Base-by-base conservation (phyloP, 129 eudicot genomes). In the Artemisia argyi region DNA sequence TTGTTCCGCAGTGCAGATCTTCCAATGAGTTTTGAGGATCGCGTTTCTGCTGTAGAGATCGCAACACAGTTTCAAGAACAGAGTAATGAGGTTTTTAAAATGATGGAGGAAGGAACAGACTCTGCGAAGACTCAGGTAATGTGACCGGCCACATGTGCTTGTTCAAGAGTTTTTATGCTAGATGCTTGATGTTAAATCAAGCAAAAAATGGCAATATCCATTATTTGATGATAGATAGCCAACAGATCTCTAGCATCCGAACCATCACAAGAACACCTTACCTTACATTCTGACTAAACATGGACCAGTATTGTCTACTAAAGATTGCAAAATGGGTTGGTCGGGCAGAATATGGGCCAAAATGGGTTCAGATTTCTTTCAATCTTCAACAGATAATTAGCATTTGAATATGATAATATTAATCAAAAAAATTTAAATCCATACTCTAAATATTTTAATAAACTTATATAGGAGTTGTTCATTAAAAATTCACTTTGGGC, bases 1-100 rank as follows among this genome's bases (percentile, higher is more conserved):
- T 84, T 85, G 64, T 78, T 81, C 69, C 88, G 88, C 99, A 94
- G 99, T 83, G 99, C 99, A 94, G 99, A 94, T 84, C 91, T 94
- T 80, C 99, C 99, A 70, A 90, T 94, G 99, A 86, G 86, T 78
- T 94, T 90, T 81, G 99, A 94, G 82, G 99, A 94, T 56, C 97
- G 99, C 70, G 99, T 94, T 84, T 89, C 97, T 79, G 99, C 99
- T 79, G 99, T 94, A 76, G 96, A 85, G 63, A 83, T 94, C 50
- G 99, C 99, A 48, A 94, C 97, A 63, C 93, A 84, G 78, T 94
- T 94, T 83, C 99, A 94, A 76, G 97, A 94, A 83, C 72, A 75
- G 35, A 88, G 96, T 62, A 74, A 51, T 47, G 91, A 88, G 44
- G 97, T 94, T 70, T 75, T 88, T 63, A 84, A 79, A 74, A 80